Evolutionary conservation across 2,329 filamentous ascomycete genomes (phyloP).

Genomic region (Pseudocercospora fijiensis): DNA sequence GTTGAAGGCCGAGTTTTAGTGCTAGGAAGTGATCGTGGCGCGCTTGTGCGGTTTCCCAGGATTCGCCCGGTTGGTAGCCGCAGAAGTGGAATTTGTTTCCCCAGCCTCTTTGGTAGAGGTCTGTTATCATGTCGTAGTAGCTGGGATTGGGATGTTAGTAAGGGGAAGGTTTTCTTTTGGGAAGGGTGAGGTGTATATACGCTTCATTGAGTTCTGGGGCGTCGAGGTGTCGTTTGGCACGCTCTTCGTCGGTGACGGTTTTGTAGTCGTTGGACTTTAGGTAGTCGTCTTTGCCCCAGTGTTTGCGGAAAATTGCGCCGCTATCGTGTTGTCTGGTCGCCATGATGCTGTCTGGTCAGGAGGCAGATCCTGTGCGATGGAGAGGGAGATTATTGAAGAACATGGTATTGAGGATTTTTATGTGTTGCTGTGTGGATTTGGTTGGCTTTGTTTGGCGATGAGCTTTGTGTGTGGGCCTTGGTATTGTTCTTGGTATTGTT

Average conservation of each 20-base stretch:
- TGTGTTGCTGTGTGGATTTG: background rate
- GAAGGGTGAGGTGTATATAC: background rate
- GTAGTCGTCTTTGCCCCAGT: constrained; percentile 5
- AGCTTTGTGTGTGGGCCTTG: background rate
- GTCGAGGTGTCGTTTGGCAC: background rate
- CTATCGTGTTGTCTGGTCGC: constrained; percentile 7
- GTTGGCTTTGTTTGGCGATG: background rate
- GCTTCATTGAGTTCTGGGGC: constrained; percentile 1
- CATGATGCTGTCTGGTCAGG: background rate
- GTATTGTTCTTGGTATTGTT: constrained; percentile 3
- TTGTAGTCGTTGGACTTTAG: constrained; percentile 5
- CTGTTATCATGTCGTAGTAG: constrained; percentile 97
- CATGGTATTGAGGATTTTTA: background rate
- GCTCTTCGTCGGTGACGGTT: constrained; percentile 3
- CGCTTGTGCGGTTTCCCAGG: constrained; percentile 78
- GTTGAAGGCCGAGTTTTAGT: constrained; percentile 25
- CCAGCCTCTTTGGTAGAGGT: constrained; percentile 94
- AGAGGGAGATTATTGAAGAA: background rate
- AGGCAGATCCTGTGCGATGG: background rate
- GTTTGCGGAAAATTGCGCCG: constrained; percentile 1
- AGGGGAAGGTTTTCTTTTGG: background rate
- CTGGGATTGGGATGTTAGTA: background rate
- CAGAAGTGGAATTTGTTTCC: constrained; percentile 93
- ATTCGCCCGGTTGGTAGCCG: constrained; percentile 78
- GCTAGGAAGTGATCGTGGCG: constrained; percentile 37